phyloP scores from a whole-genome alignment of 805 yeast species.

The Myxozyma nipponensis region DNA sequence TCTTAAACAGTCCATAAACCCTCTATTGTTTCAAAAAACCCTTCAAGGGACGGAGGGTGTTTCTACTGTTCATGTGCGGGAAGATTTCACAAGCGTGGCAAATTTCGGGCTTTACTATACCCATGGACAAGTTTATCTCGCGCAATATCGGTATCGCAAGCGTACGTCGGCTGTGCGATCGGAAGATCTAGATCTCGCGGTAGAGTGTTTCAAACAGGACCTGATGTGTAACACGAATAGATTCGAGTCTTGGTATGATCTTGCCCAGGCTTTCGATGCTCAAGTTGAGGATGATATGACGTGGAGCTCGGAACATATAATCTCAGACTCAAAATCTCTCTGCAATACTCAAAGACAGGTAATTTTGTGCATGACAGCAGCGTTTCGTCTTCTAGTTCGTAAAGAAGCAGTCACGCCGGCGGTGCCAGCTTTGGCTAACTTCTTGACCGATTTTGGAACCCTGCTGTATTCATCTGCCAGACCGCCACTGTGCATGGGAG shows the following conservation, averaged over 20 bases:
- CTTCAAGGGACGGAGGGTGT: slow-evolving; percentile 14
- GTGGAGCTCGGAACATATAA: slow-evolving; percentile 86
- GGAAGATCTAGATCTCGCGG: slow-evolving; percentile 73
- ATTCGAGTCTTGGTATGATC: slow-evolving; percentile 78
- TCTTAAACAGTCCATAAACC: slow-evolving; percentile 32
- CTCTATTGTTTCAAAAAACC: slow-evolving; percentile 24
- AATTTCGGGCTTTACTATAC: slow-evolving; percentile 59
- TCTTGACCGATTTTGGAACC: slow-evolving; percentile 45
- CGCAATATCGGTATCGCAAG: slow-evolving; percentile 67
- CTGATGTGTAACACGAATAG: slow-evolving; percentile 61
- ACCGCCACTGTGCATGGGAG: slow-evolving; percentile 42
- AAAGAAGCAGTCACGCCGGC: slow-evolving; percentile 35
- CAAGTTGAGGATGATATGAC: slow-evolving; percentile 83
- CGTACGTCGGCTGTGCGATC: slow-evolving; percentile 75
- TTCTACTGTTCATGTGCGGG: slow-evolving; percentile 12
- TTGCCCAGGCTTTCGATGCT: slow-evolving; percentile 75
- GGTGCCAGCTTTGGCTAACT: slow-evolving; percentile 47
- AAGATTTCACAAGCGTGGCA: slow-evolving; percentile 23
- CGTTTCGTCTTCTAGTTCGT: slow-evolving; percentile 45
- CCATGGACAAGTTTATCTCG: slow-evolving; percentile 63
- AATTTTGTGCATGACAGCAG: slow-evolving; percentile 70
- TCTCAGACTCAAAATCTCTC: slow-evolving; percentile 55
- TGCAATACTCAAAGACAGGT: slow-evolving; percentile 55
- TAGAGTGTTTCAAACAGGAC: slow-evolving; percentile 62
- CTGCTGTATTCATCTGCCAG: slow-evolving; percentile 45